Evolutionary conservation across 768 basidiomycete species (phyloP).

Genomic region (Tricholoma saponaceum): DNA sequence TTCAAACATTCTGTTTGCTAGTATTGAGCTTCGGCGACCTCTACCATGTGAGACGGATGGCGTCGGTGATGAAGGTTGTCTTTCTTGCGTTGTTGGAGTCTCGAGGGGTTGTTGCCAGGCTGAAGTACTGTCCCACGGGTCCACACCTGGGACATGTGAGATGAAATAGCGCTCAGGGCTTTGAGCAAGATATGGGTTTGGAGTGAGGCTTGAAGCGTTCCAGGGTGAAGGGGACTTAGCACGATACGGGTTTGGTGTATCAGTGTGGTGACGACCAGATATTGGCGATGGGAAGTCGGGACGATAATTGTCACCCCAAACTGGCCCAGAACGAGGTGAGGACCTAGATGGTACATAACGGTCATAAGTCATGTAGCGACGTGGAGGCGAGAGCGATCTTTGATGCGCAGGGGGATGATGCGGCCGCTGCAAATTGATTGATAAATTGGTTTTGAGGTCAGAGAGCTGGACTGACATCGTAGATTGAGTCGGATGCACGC

Average conservation of each 20-base stretch:
- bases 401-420: conserved; percentile 32
- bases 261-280: conserved; percentile 33
- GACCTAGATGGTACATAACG: conserved; percentile 39
- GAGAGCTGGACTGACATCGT: conserved; percentile 34
- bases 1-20: conserved; percentile 57
- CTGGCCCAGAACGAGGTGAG: not conserved
- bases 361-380: conserved; percentile 43
- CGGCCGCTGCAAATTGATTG: conserved; percentile 28
- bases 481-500: conserved; percentile 28
- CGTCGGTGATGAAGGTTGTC: conserved; percentile 37
- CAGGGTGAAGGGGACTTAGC: conserved; percentile 15
- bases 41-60: conserved; percentile 23
- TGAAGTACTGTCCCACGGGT: conserved; percentile 43
- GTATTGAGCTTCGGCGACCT: conserved; percentile 27
- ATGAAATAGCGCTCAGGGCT: conserved; percentile 49
- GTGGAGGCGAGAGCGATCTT: conserved; percentile 45
- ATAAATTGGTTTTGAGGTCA: conserved; percentile 6
- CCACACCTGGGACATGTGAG: conserved; percentile 34
- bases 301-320: conserved; percentile 12
- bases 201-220: not conserved
- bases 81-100: conserved; percentile 35
- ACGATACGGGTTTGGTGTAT: conserved; percentile 35
- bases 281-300: conserved; percentile 6
- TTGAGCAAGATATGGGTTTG: conserved; percentile 33
- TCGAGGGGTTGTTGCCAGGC: conserved; percentile 35